Evolutionary conservation across 306 rosid genomes (phyloP).

Genomic region (Corylus avellana): DNA sequence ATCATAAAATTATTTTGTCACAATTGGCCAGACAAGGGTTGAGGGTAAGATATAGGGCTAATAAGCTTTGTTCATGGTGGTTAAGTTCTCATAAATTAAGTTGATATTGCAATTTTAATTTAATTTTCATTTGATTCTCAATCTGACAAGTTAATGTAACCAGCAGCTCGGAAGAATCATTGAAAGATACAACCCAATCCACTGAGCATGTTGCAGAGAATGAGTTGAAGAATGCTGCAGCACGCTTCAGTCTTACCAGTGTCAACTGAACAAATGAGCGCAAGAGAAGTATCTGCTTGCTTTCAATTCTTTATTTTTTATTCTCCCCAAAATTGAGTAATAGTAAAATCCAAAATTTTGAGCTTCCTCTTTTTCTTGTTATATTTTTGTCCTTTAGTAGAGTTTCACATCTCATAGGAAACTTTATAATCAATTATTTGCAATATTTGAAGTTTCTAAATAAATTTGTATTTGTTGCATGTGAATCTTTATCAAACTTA

Average conservation of each 20-base stretch:
- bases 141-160: conserved; percentile 4
- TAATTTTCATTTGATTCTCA: neutral
- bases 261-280: conserved; percentile 47
- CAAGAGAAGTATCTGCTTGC: neutral
- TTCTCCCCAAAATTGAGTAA: neutral
- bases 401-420: neutral
- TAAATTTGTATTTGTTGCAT: neutral
- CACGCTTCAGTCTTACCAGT: conserved; percentile 76
- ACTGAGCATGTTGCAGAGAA: conserved; percentile 51
- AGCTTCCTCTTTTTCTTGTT: neutral
- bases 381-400: neutral
- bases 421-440: neutral
- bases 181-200: conserved; percentile 59
- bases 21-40: neutral
- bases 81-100: too few species aligned
- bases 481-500: neutral
- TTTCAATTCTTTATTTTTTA: conserved; percentile 2
- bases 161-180: conserved; percentile 71
- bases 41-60: neutral
- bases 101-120: neutral
- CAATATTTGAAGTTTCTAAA: neutral
- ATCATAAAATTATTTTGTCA: too few species aligned
- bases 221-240: conserved; percentile 74
- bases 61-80: neutral
- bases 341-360: conserved; percentile 20